Base-by-base conservation (phyloP, 345 rosid genomes). In the Mangifera indica region DNA sequence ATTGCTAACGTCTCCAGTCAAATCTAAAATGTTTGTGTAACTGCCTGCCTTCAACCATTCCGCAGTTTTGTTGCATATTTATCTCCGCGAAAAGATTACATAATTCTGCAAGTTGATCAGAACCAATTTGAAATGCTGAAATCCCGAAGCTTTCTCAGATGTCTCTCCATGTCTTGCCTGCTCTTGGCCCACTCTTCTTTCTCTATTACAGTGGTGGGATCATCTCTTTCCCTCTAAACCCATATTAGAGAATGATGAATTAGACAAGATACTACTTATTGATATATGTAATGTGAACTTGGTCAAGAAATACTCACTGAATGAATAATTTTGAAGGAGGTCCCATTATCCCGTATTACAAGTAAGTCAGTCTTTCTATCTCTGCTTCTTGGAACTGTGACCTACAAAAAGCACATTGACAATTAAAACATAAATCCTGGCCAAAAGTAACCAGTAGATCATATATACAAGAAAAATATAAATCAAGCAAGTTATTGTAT, bases 341-440 rank as follows among this genome's bases (percentile, higher is more conserved):
- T 83, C 54, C 98, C 97, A 44, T 84, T 87, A 66, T 92, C 97
- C 0, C 93, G 93, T 72, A 94, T 84, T 21, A 89, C 91, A 10
- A 94, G 97, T 79, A 94, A 82, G 79, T 94, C 98, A 3, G 67
- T 69, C 83, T 89, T 92, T 80, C 98, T 84, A 73, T 94, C 93
- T 70, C 97, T 80, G 44, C 87, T 87, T 85, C 85, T 83, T 7
- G 95, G 91, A 77, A 78, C 86, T 17, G 95, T 92, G 71, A 94
- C 98, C 98, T 92, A 74, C 25, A 42, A 21, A 45, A 72, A 66
- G 49, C 60, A 71, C 52, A 44, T 3, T 32, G 34, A 60, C 37
- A 11, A 21, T 71, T 48, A 0, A 26, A 70, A 46, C 24, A 53
- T 29, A n/a, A 29, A 66, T 49, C 55, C 68, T 14, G 48, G 48